Percentiles rank a stretch among this genome's conserved stretches.
These are phyloP conservation scores for Cladosporium oxysporum DNA, from an alignment of 2,329 filamentous ascomycete species.

Conservation along the genomic window DNA sequence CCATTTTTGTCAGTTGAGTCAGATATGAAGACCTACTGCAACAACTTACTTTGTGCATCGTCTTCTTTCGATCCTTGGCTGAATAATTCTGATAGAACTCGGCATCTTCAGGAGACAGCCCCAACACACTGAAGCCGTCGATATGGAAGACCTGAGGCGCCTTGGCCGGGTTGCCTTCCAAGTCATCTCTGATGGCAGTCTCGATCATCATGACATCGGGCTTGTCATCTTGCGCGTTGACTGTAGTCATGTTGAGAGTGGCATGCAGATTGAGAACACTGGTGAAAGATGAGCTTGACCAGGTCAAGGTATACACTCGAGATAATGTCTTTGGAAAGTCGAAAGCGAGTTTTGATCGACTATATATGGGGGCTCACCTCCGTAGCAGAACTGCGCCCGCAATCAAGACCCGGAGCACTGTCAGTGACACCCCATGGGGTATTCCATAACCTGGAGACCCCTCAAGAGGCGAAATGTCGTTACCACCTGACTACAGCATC, in stretches of 20 bases:
- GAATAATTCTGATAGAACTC: slow-evolving; percentile 11
- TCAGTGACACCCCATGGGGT: not conserved
- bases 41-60: slow-evolving; percentile 21
- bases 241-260: not conserved
- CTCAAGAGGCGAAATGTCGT: not conserved
- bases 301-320: not conserved
- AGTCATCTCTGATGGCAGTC: not conserved
- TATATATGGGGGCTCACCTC: not conserved
- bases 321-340: not conserved
- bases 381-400: not conserved
- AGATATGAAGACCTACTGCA: not conserved
- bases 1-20: not conserved
- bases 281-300: not conserved
- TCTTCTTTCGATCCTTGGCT: slow-evolving; percentile 6
- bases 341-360: not conserved
- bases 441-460: not conserved
- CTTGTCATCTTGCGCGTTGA: slow-evolving; percentile 55
- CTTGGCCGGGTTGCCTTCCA: not conserved
- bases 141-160: not conserved
- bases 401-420: not conserved
- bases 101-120: slow-evolving; percentile 22
- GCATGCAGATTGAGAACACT: not conserved
- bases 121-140: slow-evolving; percentile 8
- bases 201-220: slow-evolving; percentile 8
- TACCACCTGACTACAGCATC: not conserved